Evolutionary conservation across 768 basidiomycete genomes (phyloP), one percentile per base, ranked within the genome.

Genomic region (Leucocoprinus birnbaumii): DNA sequence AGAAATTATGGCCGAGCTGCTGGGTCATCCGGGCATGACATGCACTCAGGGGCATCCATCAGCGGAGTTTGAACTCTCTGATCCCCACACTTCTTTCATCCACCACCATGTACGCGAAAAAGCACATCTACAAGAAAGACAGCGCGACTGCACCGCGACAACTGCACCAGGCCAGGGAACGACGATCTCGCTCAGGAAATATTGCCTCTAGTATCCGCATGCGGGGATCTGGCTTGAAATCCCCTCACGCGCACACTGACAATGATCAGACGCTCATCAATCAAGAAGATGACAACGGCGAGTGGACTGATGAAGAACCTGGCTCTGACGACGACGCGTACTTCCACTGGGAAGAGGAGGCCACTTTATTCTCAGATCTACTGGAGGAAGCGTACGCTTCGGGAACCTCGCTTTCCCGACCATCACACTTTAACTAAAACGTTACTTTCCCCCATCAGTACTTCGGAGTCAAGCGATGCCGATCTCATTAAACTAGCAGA

Each of bases 311-410:
- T 35, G 61, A 64, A 4, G 59, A 61, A 50, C 58, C 60, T 21
- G 69, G 69, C 16, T 61, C 63, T 54, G 68, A 72, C 40, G 62
- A 66, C 54, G 63, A 65, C 19, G 59, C 68, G 21, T 48, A 55
- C 19, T 81, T 80, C 62, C 63, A 67, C 27, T 83, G 80, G 80
- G 75, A 82, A 37, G 77, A 80, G 57, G 80, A 80, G 61, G 66
- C 63, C n/a, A 80, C 80, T 2, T 70, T 83, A 31, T 71, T 80
- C n/a, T 72, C 75, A 14, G 76, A 75, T 42, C 66, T 83, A 19
- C 63, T 82, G 64, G 72, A 77, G 37, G 72, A 74, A 47, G 70
- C 64, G 78, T 77, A 64, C 58, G 68, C 56, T 22, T 26, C 14
- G 13, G 55, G 31, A 48, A 19, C 56, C 48, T 50, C 43, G 48